phyloP scores from a whole-genome alignment of 2,329 filamentous ascomycete genomes.

The Huntiella omanensis region DNA sequence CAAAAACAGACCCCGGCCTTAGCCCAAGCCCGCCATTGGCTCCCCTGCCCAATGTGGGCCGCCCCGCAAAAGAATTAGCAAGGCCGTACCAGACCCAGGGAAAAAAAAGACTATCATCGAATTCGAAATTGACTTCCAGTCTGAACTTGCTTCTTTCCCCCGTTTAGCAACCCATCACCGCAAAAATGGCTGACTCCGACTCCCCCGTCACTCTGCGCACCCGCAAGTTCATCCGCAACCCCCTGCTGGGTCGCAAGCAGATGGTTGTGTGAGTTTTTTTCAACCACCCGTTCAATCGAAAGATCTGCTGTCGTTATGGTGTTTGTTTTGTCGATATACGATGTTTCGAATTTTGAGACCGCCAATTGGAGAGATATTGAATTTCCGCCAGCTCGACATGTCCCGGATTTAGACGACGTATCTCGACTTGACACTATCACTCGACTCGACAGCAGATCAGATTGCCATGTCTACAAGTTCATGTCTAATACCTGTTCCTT shows the following conservation, averaged over 20 bases:
- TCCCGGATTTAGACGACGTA: too few relatives aligned
- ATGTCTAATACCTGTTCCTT: conserved; percentile 13
- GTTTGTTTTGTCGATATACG: too few relatives aligned
- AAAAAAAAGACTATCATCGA: conserved; percentile 3
- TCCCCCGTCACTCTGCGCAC: conserved; percentile 72
- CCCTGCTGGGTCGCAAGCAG: conserved; percentile 95
- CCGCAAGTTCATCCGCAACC: conserved; percentile 99
- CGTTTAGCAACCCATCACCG: conserved; percentile 19
- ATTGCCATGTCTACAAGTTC: neutral
- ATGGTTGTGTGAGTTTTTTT: conserved; percentile 87
- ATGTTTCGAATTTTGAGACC: too few relatives aligned
- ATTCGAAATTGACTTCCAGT: conserved; percentile 2
- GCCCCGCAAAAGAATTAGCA: neutral
- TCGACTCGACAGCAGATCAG: too few relatives aligned
- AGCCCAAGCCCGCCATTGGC: neutral
- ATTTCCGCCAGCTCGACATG: too few relatives aligned
- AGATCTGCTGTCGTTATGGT: too few relatives aligned
- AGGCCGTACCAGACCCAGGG: neutral
- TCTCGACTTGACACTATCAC: too few relatives aligned
- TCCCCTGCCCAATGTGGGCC: neutral
- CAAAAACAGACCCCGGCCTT: neutral
- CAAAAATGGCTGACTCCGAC: conserved; percentile 77
- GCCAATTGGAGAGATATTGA: too few relatives aligned
- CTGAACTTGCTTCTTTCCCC: conserved; percentile 1
- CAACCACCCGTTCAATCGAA: conserved; percentile 1